These are phyloP conservation scores for Arthrobotrys musiformis DNA, from an alignment of 2,329 filamentous ascomycete species.

Conservation along the genomic window DNA sequence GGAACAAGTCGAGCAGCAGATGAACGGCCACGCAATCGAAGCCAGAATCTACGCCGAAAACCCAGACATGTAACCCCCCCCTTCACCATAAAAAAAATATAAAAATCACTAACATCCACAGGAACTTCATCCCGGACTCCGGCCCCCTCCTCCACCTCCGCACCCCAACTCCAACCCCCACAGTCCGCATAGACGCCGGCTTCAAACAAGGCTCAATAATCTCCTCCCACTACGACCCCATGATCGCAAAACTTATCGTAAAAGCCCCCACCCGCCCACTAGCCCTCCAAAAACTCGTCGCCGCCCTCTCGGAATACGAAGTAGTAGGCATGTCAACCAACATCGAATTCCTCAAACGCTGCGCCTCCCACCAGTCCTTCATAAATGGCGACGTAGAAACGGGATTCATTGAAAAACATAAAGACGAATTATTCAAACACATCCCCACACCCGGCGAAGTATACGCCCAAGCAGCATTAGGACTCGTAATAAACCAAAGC, in stretches of 20 bases:
- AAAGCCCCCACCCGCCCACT: constrained; percentile 80
- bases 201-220: constrained; percentile 92
- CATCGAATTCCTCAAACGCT: constrained; percentile 91
- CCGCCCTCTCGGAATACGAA: constrained; percentile 87
- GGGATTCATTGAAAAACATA: constrained; percentile 92
- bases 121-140: constrained; percentile 92
- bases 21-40: constrained; percentile 90
- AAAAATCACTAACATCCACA: constrained; percentile 39
- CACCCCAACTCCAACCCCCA: constrained; percentile 75
- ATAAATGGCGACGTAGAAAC: constrained; percentile 90
- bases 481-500: constrained; percentile 65
- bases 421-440: constrained; percentile 78
- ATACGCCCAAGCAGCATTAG: constrained; percentile 86
- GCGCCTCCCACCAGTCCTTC: constrained; percentile 84
- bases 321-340: constrained; percentile 93
- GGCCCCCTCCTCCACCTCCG: constrained; percentile 85
- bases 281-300: constrained; percentile 82
- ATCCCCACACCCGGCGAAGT: constrained; percentile 74
- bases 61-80: constrained; percentile 71
- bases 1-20: constrained; percentile 74
- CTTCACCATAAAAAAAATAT: neutral
- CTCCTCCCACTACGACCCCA: constrained; percentile 94
- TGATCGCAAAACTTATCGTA: constrained; percentile 98
- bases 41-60: constrained; percentile 97
- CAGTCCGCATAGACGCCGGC: constrained; percentile 90